phyloP scores from a whole-genome alignment of 2,329 filamentous ascomycete species.

The Dactylella cylindrospora region DNA sequence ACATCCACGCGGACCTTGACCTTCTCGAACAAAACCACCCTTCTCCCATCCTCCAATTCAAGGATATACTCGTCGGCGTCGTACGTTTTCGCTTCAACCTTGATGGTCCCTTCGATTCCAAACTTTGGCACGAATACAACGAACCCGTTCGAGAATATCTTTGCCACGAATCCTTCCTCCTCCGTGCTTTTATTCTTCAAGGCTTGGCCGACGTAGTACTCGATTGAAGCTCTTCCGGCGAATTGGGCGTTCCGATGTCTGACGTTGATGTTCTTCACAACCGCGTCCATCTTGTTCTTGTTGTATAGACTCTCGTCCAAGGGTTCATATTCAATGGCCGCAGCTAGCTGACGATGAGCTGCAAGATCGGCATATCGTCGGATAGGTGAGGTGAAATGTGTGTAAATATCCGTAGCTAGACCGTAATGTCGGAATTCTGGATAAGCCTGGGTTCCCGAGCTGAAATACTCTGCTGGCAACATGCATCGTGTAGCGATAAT shows the following conservation, averaged over 20 bases:
- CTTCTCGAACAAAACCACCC: slow-evolving; percentile 86
- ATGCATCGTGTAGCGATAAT: slow-evolving; percentile 98
- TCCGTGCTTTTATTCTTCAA: slow-evolving; percentile 74
- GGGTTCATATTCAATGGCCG: slow-evolving; percentile 88
- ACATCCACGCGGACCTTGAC: slow-evolving; percentile 86
- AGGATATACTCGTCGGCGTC: slow-evolving; percentile 84
- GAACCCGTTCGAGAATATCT: slow-evolving; percentile 94
- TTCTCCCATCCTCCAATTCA: slow-evolving; percentile 53
- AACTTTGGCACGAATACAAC: slow-evolving; percentile 95
- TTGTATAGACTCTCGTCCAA: slow-evolving; percentile 79
- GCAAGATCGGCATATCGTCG: slow-evolving; percentile 96
- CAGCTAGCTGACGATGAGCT: slow-evolving; percentile 89
- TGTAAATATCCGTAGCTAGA: slow-evolving; percentile 94
- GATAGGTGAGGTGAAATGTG: slow-evolving; percentile 96
- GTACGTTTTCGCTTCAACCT: slow-evolving; percentile 73
- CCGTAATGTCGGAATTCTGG: slow-evolving; percentile 97
- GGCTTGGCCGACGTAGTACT: slow-evolving; percentile 97
- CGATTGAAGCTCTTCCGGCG: slow-evolving; percentile 88
- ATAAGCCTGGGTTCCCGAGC: slow-evolving; percentile 86
- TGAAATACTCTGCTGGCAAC: slow-evolving; percentile 99
- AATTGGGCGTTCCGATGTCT: slow-evolving; percentile 96
- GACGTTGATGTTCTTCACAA: slow-evolving; percentile 98
- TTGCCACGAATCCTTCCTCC: slow-evolving; percentile 95
- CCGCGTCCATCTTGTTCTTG: slow-evolving; percentile 80
- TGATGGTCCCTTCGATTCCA: slow-evolving; percentile 88